Evolutionary conservation across 2,329 filamentous ascomycete genomes (phyloP).

Genomic region (Venturia pyrina): DNA sequence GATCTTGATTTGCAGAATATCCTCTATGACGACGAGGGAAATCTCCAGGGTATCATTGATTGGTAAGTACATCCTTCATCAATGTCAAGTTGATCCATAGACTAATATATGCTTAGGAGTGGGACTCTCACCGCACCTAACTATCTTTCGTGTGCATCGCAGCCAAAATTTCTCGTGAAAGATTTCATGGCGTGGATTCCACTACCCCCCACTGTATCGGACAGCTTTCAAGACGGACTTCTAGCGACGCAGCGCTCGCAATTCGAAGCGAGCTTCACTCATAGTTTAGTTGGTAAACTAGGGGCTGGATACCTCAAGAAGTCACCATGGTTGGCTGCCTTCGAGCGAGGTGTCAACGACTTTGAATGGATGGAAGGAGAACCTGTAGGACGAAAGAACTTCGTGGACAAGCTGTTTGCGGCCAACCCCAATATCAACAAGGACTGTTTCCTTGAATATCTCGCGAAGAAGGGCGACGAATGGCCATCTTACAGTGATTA

Average conservation of each 20-base stretch:
- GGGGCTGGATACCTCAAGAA: not conserved
- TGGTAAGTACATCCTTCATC: not conserved
- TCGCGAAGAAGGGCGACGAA: not conserved
- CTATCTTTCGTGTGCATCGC: not conserved
- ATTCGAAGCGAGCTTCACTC: not conserved
- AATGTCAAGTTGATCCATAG: not conserved
- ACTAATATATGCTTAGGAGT: not conserved
- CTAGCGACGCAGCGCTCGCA: not conserved
- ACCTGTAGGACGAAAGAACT: not conserved
- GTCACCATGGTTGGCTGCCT: not conserved
- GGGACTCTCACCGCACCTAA: not conserved
- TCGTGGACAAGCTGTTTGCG: not conserved
- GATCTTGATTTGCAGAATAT: constrained; percentile 17
- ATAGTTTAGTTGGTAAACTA: not conserved
- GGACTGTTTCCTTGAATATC: not conserved
- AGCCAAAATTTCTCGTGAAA: not conserved
- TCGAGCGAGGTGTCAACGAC: not conserved
- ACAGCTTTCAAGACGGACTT: not conserved
- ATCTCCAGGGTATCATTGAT: constrained; percentile 16
- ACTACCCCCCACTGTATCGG: not conserved
- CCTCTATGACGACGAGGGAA: constrained; percentile 14
- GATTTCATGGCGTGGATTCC: not conserved
- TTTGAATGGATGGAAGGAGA: not conserved
- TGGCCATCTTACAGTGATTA: not conserved
- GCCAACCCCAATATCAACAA: not conserved